phyloP scores from a whole-genome alignment of 208 protist genomes.

The Crithidia brevicula region DNA sequence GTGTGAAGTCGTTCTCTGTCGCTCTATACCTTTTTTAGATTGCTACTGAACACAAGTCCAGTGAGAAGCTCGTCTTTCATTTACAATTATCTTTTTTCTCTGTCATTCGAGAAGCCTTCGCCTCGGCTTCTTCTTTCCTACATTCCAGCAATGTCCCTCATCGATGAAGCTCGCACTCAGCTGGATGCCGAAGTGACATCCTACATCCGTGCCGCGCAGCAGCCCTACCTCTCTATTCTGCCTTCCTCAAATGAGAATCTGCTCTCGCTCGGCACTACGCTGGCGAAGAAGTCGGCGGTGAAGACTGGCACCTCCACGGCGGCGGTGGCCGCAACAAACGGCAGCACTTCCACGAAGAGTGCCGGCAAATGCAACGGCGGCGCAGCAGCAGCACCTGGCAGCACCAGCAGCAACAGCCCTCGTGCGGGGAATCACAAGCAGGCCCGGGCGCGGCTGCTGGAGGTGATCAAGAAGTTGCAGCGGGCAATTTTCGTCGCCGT shows the following conservation, averaged over 20 bases:
- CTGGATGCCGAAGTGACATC: slow-evolving; percentile 23
- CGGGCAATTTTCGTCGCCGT: slow-evolving; percentile 10
- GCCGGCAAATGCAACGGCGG: background rate
- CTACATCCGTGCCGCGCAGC: slow-evolving; percentile 20
- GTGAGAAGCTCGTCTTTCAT: too few relatives aligned
- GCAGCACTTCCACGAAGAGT: background rate
- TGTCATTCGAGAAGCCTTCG: too few relatives aligned
- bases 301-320: background rate
- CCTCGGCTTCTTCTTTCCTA: background rate
- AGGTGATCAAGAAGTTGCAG: slow-evolving; percentile 27
- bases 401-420: background rate
- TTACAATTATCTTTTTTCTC: too few relatives aligned
- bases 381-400: background rate
- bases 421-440: slow-evolving; percentile 9
- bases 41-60: too few relatives aligned
- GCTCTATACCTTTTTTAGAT: too few relatives aligned
- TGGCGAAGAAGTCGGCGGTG: background rate
- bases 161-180: slow-evolving; percentile 32
- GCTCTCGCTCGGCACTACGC: background rate
- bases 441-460: slow-evolving; percentile 18
- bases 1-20: too few relatives aligned
- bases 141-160: slow-evolving; percentile 17
- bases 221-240: slow-evolving; percentile 35
- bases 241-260: background rate
- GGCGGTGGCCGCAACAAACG: background rate